Base-by-base conservation (phyloP, 2,329 filamentous ascomycete species). In the Stagonosporopsis cucurbitacearum region DNA sequence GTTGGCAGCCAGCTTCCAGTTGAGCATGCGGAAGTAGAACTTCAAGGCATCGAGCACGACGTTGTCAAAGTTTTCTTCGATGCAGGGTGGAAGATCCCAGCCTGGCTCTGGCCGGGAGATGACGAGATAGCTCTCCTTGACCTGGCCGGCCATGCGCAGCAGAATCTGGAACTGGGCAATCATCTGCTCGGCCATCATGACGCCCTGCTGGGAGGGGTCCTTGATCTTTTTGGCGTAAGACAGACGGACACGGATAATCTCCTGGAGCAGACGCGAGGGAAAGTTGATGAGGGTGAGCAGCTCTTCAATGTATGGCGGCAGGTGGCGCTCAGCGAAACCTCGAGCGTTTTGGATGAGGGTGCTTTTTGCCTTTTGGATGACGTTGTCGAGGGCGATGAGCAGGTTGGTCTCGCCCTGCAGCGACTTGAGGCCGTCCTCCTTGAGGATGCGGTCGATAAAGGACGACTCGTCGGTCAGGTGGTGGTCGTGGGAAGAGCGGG, bases 21-120 rank as follows among this genome's bases (percentile, higher is more conserved):
- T 97, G 40, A 99, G 82, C 85, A 99, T 93, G 75, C 94, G 95
- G 83, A 99, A 99, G 77, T 99, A 99, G 75, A 96, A 98, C 74
- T 94, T 96, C 65, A 99, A 81, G 0, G 94, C 93, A 69, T 97
- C 94, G 39, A 99, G 78, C 9, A 98, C 91, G 17, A 96, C 91
- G 30, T 88, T 85, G 72, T 98, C 95, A 69, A 98, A 99, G 37
- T 92, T 92, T 72, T 99, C 95, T 71, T 98, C 95, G 62, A 99
- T 96, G 76, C 93, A 97, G 8, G 93, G 92, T 2, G 95, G 95
- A 50, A 98, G 79, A 67, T 98, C 92, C 95, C 95, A 99, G 42
- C 95, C 94, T 19, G 90, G 87, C 74, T 98, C 90, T 0, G 92
- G 90, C 64, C 91, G 86, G 20, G 92, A 91, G 47, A 98, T 92